Conservation (phyloP, 495 filamentous ascomycete genomes). For the Talaromyces liani region DNA sequence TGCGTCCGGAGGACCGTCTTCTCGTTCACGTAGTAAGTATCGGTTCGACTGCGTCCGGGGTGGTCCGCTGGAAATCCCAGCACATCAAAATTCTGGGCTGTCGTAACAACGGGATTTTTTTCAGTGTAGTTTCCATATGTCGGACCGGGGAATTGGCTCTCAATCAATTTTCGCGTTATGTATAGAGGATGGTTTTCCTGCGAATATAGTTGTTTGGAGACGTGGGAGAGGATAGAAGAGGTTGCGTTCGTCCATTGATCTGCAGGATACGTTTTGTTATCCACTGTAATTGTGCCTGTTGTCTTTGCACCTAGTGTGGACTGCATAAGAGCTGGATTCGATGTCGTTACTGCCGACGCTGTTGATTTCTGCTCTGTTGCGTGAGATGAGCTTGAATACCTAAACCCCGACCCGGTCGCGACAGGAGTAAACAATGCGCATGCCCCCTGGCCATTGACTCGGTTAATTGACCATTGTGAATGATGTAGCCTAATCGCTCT, state of each 20-base stretch:
- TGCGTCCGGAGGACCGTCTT: constrained; percentile 84
- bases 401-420: constrained; percentile 15
- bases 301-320: background rate
- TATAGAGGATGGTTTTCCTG: constrained; percentile 82
- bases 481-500: constrained; percentile 35
- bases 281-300: constrained; percentile 39
- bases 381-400: constrained; percentile 30
- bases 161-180: constrained; percentile 86
- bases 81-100: constrained; percentile 88
- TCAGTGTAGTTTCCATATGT: constrained; percentile 69
- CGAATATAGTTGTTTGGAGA: constrained; percentile 72
- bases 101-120: constrained; percentile 78
- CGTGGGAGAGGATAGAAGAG: constrained; percentile 59
- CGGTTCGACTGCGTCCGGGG: constrained; percentile 75
- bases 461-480: constrained; percentile 31
- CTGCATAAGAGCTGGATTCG: constrained; percentile 11
- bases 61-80: constrained; percentile 84
- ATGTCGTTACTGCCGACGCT: constrained; percentile 4
- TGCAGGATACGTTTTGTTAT: constrained; percentile 53
- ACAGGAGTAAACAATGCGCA: constrained; percentile 20
- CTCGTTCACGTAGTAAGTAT: constrained; percentile 93
- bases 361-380: constrained; percentile 15
- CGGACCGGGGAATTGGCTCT: constrained; percentile 73
- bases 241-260: constrained; percentile 87
- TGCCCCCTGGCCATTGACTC: constrained; percentile 12